Evolutionary conservation across 306 rosid genomes (phyloP), one percentile per base, ranked within the genome.

Genomic region (Quercus agrifolia): DNA sequence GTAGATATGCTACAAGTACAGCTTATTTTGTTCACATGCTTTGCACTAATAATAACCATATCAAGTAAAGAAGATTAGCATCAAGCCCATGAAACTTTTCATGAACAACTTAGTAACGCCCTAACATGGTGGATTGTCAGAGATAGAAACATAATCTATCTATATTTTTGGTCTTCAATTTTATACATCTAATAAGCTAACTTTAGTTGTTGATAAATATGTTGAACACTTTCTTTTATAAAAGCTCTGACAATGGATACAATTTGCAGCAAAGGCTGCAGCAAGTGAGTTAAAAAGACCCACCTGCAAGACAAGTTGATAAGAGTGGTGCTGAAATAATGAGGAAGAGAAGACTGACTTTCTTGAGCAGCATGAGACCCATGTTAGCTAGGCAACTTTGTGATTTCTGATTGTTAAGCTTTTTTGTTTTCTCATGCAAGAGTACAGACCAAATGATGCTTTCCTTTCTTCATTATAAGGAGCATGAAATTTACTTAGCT

Each of bases 231-330:
- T 25, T 56, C 80, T 81, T 61, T 55, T 44, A 74, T 41, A 31
- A 76, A 73, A 71, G 78, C 30, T 80, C 81, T 84, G 90, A 83
- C 89, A 89, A 38, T 56, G 21, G 21, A 75, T 55, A 23, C 4
- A 4, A 46, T 58, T 75, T 66, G 66, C 77, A 72, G 30, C 75
- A 86, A 85, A 85, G 64, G 84, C 87, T 82, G 85, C 83, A 75
- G 35, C 21, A 54, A 79, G 49, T 75, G 63, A 83, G 81, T 49
- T 85, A 56, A 74, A 86, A 83, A 80, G 74, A 68, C 75, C 10
- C 55, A 91, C 91, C 97, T 87, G 92, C 93, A 70, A 76, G 84
- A 85, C 93, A 84, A 83, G 92, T 74, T 83, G 94, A 78, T 23
- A 91, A 80, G 82, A 93, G 84, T 56, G 93, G 84, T 3, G 41